Evolutionary conservation across 805 yeast species (phyloP).

Genomic region (Saccharomycopsis sp.): DNA sequence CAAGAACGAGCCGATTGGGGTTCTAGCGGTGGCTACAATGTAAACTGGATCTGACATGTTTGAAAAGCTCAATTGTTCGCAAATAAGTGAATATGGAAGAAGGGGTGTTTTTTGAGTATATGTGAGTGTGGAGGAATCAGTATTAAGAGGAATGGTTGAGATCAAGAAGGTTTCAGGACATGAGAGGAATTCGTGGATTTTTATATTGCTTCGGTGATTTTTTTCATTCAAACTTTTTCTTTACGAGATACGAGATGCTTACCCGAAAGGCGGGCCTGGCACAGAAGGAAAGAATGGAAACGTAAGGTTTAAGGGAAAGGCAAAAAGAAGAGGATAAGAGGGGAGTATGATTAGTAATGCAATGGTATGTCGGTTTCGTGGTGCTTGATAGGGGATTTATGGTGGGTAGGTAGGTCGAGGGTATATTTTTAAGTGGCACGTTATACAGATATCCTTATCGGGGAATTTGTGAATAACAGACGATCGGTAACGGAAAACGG

Average conservation of each 20-base stretch:
- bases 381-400: too few relatives aligned
- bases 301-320: background rate
- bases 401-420: too few relatives aligned
- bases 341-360: too few relatives aligned
- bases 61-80: background rate
- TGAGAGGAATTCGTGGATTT: background rate
- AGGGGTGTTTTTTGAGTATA: background rate
- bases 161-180: background rate
- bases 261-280: background rate
- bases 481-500: too few relatives aligned
- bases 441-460: too few relatives aligned
- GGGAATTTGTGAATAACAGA: too few relatives aligned
- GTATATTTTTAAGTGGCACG: too few relatives aligned
- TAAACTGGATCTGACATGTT: conserved; percentile 45
- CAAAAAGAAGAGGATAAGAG: too few relatives aligned
- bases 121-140: too few relatives aligned
- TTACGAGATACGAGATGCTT: background rate
- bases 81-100: background rate
- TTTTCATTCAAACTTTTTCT: background rate
- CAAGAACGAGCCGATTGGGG: conserved; percentile 94
- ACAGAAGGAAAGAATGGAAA: background rate
- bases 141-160: background rate
- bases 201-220: background rate
- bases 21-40: conserved; percentile 87
- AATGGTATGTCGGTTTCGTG: too few relatives aligned